phyloP scores from a whole-genome alignment of 352 stramenopile species.

The Pythium sp. region DNA sequence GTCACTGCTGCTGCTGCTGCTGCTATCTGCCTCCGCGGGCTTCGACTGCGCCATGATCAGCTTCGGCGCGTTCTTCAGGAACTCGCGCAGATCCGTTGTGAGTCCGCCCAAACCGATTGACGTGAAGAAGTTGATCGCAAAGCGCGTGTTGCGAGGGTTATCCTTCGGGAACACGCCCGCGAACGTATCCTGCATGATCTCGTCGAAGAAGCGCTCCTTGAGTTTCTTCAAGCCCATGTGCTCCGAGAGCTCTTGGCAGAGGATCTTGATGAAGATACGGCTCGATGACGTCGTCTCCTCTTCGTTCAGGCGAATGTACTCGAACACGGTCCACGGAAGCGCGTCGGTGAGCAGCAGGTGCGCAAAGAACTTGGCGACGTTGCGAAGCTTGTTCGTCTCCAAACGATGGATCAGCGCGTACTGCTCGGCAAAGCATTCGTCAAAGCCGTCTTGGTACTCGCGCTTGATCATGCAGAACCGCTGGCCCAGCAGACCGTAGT shows the following conservation, averaged over 20 bases:
- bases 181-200: constrained; percentile 91
- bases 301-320: constrained; percentile 97
- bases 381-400: constrained; percentile 99
- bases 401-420: constrained; percentile 97
- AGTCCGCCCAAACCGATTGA: constrained; percentile 97
- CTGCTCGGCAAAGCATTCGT: constrained; percentile 92
- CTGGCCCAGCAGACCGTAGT: constrained; percentile 96
- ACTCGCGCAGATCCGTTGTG: constrained; percentile 95
- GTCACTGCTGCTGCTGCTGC: constrained; percentile 27
- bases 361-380: constrained; percentile 99
- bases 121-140: constrained; percentile 99
- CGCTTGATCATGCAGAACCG: constrained; percentile 96
- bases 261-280: constrained; percentile 99
- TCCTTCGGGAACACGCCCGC: constrained; percentile 96
- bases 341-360: constrained; percentile 97
- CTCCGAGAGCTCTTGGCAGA: constrained; percentile 97
- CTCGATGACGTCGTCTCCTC: constrained; percentile 98
- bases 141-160: constrained; percentile 97
- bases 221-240: constrained; percentile 96
- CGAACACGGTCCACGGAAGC: constrained; percentile 97
- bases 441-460: constrained; percentile 95
- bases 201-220: constrained; percentile 93
- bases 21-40: constrained; percentile 14
- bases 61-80: constrained; percentile 96
- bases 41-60: constrained; percentile 87